A percentile compares a stretch with the other conserved stretches of the same genome.
These are phyloP conservation scores for Kodamaea restingae DNA, from an alignment of 805 yeast species.

Conservation along the genomic window DNA sequence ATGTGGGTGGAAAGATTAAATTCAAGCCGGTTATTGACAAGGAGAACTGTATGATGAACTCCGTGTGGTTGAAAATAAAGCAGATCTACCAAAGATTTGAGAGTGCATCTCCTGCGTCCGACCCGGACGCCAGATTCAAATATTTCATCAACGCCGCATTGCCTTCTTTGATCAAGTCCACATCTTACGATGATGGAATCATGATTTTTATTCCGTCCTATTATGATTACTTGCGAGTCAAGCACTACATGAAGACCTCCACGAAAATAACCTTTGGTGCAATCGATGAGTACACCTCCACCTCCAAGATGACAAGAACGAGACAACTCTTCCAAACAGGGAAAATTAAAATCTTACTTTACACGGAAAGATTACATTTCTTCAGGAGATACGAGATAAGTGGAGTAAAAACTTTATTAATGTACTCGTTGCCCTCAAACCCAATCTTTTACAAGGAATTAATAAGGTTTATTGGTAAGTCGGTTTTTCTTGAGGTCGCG, in stretches of 20 bases:
- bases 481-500: slow-evolving; percentile 53
- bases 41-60: slow-evolving; percentile 52
- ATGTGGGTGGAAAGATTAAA: slow-evolving; percentile 58
- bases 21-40: slow-evolving; percentile 46
- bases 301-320: slow-evolving; percentile 64
- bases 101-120: slow-evolving; percentile 47
- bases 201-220: slow-evolving; percentile 81
- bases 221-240: slow-evolving; percentile 76
- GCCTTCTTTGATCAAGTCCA: slow-evolving; percentile 63
- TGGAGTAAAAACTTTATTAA: slow-evolving; percentile 78
- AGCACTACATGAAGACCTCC: slow-evolving; percentile 61
- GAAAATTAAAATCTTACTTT: slow-evolving; percentile 66
- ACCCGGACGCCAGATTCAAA: slow-evolving; percentile 80
- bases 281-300: slow-evolving; percentile 78
- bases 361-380: slow-evolving; percentile 92
- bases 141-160: slow-evolving; percentile 69
- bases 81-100: slow-evolving; percentile 74
- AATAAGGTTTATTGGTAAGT: slow-evolving; percentile 60
- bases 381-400: slow-evolving; percentile 79
- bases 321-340: slow-evolving; percentile 65
- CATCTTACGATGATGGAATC: slow-evolving; percentile 68
- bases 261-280: slow-evolving; percentile 65
- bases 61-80: slow-evolving; percentile 61
- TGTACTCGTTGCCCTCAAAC: slow-evolving; percentile 82
- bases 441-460: slow-evolving; percentile 81